Base-by-base conservation (phyloP, 768 basidiomycete species). In the Amanita exitialis region DNA sequence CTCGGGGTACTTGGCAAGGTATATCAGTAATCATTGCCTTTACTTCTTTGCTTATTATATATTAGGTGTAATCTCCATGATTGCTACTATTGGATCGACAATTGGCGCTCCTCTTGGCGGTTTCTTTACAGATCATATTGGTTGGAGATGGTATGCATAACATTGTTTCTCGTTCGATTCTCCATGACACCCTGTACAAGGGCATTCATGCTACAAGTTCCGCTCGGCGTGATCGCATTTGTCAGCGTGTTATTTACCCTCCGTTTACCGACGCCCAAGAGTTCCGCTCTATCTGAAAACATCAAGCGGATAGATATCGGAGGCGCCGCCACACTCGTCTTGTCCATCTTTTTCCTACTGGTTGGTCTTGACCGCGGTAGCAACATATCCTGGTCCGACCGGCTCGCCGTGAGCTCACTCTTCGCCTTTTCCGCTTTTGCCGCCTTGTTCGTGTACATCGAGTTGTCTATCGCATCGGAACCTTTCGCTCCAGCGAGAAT, bases 1-100 rank as follows among this genome's bases (percentile, higher is more conserved):
- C 72, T 18, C 69, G 82, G 46, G 83, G 83, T 18, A 83, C 80
- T 16, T 82, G 80, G 76, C 82, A 84, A 75, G 83, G 80, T 73
- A 23, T 4, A 42, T 42, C 23, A 16, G 16, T 21, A 21, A n/a
- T 16, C 28, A 15, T 15, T 46, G 37, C 3, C 3, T 37, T 39
- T 43, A 36, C 20, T 32, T 28, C 25, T 13, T 39, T 8, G 13
- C 15, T 27, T 18, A 28, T 9, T 10, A 3, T 30, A 3, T 30
- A 30, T 30, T 30, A 30, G 30, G 30, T 12, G 6, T 30, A 1
- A 30, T 12, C 10, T 30, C 30, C 30, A 6, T 30, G 30, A 12
- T 30, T 30, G 1, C 30, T 30, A 12, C 30, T 0, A 62, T 68
- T 15, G 83, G 83, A 8, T 77, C 77, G 18, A 74, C 76, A 0